phyloP scores from a whole-genome alignment of 495 filamentous ascomycete species.

The Pseudotulostoma volvatum region DNA sequence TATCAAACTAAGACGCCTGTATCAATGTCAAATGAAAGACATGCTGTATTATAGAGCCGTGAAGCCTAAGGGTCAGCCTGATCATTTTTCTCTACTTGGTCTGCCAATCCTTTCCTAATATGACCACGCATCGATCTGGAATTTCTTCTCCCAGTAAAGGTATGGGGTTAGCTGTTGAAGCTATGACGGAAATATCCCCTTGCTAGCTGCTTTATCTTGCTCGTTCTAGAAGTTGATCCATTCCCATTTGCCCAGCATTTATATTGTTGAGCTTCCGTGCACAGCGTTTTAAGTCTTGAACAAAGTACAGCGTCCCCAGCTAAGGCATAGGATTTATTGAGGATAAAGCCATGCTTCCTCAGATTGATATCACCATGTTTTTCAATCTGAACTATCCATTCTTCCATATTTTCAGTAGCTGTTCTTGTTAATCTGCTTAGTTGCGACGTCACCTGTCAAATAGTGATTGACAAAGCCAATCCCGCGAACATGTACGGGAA shows the following conservation, averaged over 20 bases:
- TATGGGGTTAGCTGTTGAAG: background rate
- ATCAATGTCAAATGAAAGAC: no score
- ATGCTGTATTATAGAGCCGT: no score
- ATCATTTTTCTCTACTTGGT: no score
- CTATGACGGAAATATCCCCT: background rate
- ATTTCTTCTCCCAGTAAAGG: background rate
- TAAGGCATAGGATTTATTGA: background rate
- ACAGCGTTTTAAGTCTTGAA: background rate
- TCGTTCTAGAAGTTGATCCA: background rate
- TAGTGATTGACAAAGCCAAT: background rate
- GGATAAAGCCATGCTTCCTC: background rate
- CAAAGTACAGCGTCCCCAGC: background rate
- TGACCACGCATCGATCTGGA: background rate
- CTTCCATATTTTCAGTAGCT: background rate
- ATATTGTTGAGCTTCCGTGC: background rate
- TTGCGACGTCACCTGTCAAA: background rate
- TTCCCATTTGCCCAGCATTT: background rate
- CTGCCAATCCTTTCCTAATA: background rate
- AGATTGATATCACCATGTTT: background rate
- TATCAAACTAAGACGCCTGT: no score
- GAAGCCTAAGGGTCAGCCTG: no score
- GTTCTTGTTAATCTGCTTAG: background rate
- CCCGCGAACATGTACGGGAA: no score
- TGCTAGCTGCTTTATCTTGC: background rate
- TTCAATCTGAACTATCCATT: background rate